Percentiles rank a stretch among this genome's conserved stretches.
phyloP scores from a whole-genome alignment of 192 early-diverging fungal genomes.

The Phlyctochytrium planicorne region DNA sequence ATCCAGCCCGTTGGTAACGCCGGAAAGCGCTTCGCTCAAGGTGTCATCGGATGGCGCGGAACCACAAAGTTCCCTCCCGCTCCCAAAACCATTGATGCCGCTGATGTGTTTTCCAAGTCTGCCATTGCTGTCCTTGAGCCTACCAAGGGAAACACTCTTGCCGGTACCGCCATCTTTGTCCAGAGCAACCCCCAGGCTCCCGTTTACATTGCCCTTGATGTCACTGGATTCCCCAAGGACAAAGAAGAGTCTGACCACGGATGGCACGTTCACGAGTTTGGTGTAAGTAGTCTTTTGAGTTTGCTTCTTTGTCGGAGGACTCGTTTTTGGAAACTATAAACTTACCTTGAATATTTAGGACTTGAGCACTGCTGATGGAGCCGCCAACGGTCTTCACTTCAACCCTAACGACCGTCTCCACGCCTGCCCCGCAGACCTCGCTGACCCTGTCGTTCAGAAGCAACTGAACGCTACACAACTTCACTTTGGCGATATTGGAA shows the following conservation, averaged over 20 bases:
- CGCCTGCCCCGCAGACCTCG: slow-evolving; percentile 25
- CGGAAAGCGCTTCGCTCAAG: slow-evolving; percentile 29
- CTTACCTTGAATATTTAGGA: slow-evolving; percentile 29
- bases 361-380: slow-evolving; percentile 8
- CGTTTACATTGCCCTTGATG: neutral
- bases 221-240: slow-evolving; percentile 11
- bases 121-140: slow-evolving; percentile 7
- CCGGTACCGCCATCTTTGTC: slow-evolving; percentile 1
- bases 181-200: neutral
- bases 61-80: neutral
- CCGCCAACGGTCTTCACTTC: slow-evolving; percentile 24
- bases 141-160: neutral
- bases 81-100: no score
- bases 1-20: slow-evolving; percentile 19
- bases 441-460: no score
- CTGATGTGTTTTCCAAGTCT: no score
- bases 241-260: slow-evolving; percentile 8
- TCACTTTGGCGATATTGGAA: slow-evolving; percentile 33
- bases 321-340: no score
- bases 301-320: neutral
- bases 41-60: slow-evolving; percentile 18
- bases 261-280: neutral
- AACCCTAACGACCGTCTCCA: slow-evolving; percentile 30
- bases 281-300: neutral
- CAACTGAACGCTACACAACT: neutral